These are phyloP conservation scores for Ploettnerulaceae sp. DNA, from an alignment of 2,329 filamentous ascomycete species.

Conservation along the genomic window DNA sequence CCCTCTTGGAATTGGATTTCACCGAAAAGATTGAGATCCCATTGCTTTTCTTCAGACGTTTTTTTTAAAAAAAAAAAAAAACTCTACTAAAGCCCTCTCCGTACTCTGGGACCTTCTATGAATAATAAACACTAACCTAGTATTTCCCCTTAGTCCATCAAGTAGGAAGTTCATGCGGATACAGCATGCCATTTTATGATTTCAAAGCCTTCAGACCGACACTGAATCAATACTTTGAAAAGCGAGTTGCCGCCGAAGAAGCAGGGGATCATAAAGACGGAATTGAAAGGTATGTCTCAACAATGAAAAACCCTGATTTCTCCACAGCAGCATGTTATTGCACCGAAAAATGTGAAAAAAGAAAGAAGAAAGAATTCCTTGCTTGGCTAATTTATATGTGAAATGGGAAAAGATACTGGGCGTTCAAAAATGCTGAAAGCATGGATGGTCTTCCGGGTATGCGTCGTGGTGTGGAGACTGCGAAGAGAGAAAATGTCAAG, in stretches of 20 bases:
- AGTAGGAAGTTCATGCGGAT: constrained; percentile 21
- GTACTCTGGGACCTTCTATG: too few relatives aligned
- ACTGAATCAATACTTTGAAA: constrained; percentile 23
- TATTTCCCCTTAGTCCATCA: too few relatives aligned
- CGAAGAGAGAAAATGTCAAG: constrained; percentile 17
- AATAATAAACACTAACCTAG: too few relatives aligned
- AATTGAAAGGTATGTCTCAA: constrained; percentile 18
- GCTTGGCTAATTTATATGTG: too few relatives aligned
- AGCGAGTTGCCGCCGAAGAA: constrained; percentile 18
- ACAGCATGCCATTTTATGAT: constrained; percentile 22
- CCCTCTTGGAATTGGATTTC: too few relatives aligned
- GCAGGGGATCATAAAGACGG: constrained; percentile 20
- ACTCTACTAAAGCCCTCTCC: too few relatives aligned
- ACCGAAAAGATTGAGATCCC: too few relatives aligned
- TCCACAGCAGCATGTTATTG: too few relatives aligned
- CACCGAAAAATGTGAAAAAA: too few relatives aligned
- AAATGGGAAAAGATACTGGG: constrained; percentile 26
- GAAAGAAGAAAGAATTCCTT: too few relatives aligned
- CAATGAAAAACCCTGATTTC: neutral
- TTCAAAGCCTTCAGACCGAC: constrained; percentile 19
- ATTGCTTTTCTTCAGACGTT: too few relatives aligned
- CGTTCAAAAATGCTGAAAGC: constrained; percentile 19
- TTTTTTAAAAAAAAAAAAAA: too few relatives aligned
- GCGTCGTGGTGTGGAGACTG: constrained; percentile 16
- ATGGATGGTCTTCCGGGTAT: constrained; percentile 23